Conservation (phyloP, 805 yeast species). For the Metschnikowia cubensis region DNA sequence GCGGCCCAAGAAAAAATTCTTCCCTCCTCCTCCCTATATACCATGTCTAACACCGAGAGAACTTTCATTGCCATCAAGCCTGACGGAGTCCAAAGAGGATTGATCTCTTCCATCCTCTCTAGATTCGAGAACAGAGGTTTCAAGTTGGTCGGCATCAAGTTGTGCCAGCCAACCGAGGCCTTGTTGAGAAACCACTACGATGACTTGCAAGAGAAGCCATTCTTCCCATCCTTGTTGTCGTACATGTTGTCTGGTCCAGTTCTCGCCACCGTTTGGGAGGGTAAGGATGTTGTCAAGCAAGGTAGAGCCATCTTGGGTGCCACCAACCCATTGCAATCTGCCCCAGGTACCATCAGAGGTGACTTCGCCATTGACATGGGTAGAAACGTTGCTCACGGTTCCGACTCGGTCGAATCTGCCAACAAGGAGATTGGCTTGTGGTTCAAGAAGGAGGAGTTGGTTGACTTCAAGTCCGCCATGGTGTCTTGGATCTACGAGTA, state of each 20-base stretch:
- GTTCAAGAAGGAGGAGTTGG: slow-evolving; percentile 97
- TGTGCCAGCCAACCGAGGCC: slow-evolving; percentile 80
- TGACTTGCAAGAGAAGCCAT: slow-evolving; percentile 93
- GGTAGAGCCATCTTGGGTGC: slow-evolving; percentile 98
- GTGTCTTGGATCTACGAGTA: slow-evolving; percentile 94
- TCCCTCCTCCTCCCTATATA: slow-evolving; percentile 17
- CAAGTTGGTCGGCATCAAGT: slow-evolving; percentile 95
- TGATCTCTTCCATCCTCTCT: slow-evolving; percentile 80
- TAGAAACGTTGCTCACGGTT: slow-evolving; percentile 98
- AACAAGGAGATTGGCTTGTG: slow-evolving; percentile 92
- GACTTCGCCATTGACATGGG: slow-evolving; percentile 98
- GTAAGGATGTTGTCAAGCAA: slow-evolving; percentile 98
- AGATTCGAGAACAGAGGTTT: slow-evolving; percentile 97
- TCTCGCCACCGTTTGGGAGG: slow-evolving; percentile 99
- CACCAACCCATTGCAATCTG: slow-evolving; percentile 94
- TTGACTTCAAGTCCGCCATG: slow-evolving; percentile 83
- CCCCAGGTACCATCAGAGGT: slow-evolving; percentile 99
- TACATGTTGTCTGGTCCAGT: slow-evolving; percentile 99
- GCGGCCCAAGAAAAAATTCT: slow-evolving; percentile 1
- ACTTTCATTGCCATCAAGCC: slow-evolving; percentile 94
- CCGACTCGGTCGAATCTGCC: slow-evolving; percentile 98
- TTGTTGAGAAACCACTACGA: slow-evolving; percentile 91
- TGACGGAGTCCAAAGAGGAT: slow-evolving; percentile 99
- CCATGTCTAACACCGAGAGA: slow-evolving; percentile 67
- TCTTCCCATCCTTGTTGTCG: slow-evolving; percentile 93